phyloP scores from a whole-genome alignment of 352 stramenopile genomes.

The Pythium rishiriense region DNA sequence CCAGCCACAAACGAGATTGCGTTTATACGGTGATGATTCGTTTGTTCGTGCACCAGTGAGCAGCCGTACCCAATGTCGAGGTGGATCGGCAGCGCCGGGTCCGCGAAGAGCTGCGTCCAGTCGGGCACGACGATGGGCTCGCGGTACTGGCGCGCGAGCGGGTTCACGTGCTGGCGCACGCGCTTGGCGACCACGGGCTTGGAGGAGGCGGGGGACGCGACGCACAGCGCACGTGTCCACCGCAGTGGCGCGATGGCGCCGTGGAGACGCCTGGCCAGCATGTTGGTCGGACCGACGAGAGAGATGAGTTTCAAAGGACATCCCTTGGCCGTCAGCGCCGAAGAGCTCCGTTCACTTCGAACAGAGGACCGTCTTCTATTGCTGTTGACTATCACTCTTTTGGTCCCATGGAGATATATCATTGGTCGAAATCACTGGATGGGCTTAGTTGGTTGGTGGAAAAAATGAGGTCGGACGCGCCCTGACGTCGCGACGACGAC shows the following conservation, averaged over 20 bases:
- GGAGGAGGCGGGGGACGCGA: neutral
- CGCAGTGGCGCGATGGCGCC: neutral
- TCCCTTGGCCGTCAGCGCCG: constrained; percentile 2
- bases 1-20: no score
- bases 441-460: constrained; percentile 5
- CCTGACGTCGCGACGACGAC: constrained; percentile 5
- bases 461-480: neutral
- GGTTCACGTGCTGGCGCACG: constrained; percentile 87
- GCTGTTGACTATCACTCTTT: neutral
- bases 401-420: neutral
- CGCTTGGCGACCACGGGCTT: constrained; percentile 38
- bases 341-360: neutral
- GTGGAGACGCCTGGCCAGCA: constrained; percentile 2
- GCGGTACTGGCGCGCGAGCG: constrained; percentile 62
- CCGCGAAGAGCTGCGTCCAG: constrained; percentile 50
- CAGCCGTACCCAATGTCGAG: constrained; percentile 73
- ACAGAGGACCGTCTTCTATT: constrained; percentile 3
- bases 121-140: constrained; percentile 63
- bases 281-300: neutral
- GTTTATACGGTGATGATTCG: no score
- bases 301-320: neutral
- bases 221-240: neutral
- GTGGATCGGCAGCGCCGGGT: constrained; percentile 64
- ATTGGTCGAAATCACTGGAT: constrained; percentile 3
- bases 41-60: neutral